Percentiles rank a stretch among this genome's conserved stretches.
These are phyloP conservation scores for Royoungia palumana DNA, from an alignment of 768 basidiomycete genomes.

Conservation along the genomic window DNA sequence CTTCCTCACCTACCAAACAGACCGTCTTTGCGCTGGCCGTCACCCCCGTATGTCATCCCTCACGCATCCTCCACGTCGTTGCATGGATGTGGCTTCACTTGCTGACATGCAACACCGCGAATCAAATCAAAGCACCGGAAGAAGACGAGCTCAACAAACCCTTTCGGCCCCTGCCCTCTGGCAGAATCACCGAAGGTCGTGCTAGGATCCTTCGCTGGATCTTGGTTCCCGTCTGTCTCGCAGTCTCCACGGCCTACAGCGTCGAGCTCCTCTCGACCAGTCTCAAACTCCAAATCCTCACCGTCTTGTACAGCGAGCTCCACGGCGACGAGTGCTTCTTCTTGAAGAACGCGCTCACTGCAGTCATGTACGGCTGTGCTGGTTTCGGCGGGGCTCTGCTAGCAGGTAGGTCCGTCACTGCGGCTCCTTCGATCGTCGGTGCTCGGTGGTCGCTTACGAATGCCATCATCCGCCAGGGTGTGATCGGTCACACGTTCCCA, in stretches of 20 bases:
- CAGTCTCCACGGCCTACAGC: constrained; percentile 31
- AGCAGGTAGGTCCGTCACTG: constrained; percentile 24
- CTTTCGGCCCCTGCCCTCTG: constrained; percentile 41
- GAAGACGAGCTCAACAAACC: constrained; percentile 43
- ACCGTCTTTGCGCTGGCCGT: constrained; percentile 29
- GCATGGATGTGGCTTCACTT: constrained; percentile 45
- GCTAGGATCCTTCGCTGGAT: constrained; percentile 37
- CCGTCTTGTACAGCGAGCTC: constrained; percentile 36
- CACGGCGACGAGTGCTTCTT: constrained; percentile 27
- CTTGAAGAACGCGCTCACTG: constrained; percentile 30
- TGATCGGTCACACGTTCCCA: constrained; percentile 9
- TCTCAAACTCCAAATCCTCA: constrained; percentile 17
- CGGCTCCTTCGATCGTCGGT: background rate
- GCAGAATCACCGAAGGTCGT: constrained; percentile 33
- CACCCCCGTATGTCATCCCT: constrained; percentile 16
- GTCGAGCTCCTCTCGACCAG: constrained; percentile 28
- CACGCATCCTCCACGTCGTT: constrained; percentile 20
- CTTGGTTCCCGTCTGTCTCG: constrained; percentile 31
- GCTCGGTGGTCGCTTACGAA: background rate
- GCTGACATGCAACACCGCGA: constrained; percentile 37
- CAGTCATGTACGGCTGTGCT: constrained; percentile 31
- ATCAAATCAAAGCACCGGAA: constrained; percentile 36
- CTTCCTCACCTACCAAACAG: constrained; percentile 13
- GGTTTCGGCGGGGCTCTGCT: constrained; percentile 34
- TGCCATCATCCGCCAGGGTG: constrained; percentile 8